Conservation (phyloP, 176 grass and related monocot genomes). For the Sorghum bicolor region DNA sequence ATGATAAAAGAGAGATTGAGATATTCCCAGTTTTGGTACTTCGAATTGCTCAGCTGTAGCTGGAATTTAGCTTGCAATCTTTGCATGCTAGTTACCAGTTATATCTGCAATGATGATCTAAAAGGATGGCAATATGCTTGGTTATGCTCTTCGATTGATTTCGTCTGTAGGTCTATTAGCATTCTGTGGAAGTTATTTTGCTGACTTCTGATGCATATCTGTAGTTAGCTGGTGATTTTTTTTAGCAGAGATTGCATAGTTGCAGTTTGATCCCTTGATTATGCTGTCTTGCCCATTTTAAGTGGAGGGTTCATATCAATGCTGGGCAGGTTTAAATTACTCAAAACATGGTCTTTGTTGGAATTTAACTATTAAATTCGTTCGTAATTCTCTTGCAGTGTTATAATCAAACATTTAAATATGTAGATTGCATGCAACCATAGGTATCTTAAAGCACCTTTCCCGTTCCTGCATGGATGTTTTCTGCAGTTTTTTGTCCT, state of each 20-base stretch:
- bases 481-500: neutral
- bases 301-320: neutral
- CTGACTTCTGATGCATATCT: neutral
- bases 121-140: neutral
- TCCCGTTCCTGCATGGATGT: neutral
- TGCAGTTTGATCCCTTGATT: neutral
- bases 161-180: neutral
- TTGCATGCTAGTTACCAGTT: neutral
- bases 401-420: neutral
- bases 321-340: neutral
- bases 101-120: neutral
- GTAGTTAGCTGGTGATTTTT: neutral
- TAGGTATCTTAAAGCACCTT: neutral
- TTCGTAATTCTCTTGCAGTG: neutral
- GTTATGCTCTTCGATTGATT: neutral
- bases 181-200: neutral
- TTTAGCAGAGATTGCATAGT: neutral
- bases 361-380: neutral
- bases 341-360: neutral
- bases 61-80: conserved; percentile 1
- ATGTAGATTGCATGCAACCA: neutral
- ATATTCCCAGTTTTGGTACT: neutral
- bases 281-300: neutral
- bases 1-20: conserved; percentile 6
- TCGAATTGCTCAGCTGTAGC: neutral